phyloP scores from a whole-genome alignment of 306 rosid species.

The Crotalaria pallida region DNA sequence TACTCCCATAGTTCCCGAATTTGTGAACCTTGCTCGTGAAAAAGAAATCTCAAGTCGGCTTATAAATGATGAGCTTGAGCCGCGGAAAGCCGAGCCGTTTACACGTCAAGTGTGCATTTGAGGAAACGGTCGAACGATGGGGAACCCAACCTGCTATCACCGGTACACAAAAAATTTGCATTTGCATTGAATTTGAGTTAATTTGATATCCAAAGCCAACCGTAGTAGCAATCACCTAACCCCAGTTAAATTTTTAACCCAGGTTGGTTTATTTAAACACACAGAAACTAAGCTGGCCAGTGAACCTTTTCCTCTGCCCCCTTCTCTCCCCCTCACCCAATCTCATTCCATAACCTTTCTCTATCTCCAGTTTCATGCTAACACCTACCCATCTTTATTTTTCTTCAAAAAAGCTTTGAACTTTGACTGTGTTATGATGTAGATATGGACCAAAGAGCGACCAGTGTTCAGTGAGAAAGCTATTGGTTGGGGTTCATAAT shows the following conservation, averaged over 20 bases:
- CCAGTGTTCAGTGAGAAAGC: neutral
- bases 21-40: too few species aligned
- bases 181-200: slow-evolving; percentile 62
- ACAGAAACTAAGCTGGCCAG: slow-evolving; percentile 35
- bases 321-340: neutral
- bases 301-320: slow-evolving; percentile 42
- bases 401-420: slow-evolving; percentile 13
- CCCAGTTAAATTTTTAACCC: slow-evolving; percentile 71
- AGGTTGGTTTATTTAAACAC: slow-evolving; percentile 58
- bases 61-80: slow-evolving; percentile 18
- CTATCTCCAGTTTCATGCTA: neutral
- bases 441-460: slow-evolving; percentile 3
- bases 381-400: neutral
- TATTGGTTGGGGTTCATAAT: slow-evolving; percentile 9
- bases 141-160: slow-evolving; percentile 25
- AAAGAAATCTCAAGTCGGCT: slow-evolving; percentile 21
- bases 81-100: slow-evolving; percentile 36
- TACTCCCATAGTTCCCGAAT: too few species aligned
- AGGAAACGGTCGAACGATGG: slow-evolving; percentile 37
- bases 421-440: slow-evolving; percentile 35
- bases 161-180: slow-evolving; percentile 42
- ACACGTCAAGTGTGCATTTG: neutral
- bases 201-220: slow-evolving; percentile 42
- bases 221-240: slow-evolving; percentile 51
- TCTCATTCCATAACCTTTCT: neutral